phyloP scores from a whole-genome alignment of 75 land plant species.

The Picea glauca region DNA sequence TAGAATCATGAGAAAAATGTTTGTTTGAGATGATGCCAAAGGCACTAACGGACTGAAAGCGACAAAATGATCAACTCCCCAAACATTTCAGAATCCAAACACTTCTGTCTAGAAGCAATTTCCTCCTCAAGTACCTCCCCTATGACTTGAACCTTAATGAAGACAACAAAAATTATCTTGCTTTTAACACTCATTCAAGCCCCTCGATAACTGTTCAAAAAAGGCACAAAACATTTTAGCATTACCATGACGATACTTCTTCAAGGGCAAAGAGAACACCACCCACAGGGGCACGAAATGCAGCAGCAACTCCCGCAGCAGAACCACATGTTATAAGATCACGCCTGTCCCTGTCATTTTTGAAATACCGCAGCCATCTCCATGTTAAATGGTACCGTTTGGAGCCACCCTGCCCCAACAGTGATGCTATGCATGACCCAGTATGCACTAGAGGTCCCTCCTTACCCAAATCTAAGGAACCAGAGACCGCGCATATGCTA shows the following conservation, averaged over 20 bases:
- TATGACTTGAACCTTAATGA: not conserved
- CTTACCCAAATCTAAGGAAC: conserved; percentile 62
- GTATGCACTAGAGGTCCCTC: conserved; percentile 80
- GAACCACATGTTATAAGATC: conserved; percentile 76
- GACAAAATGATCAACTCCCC: not conserved
- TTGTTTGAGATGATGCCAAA: not conserved
- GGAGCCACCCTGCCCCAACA: conserved; percentile 76
- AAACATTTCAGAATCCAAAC: not conserved
- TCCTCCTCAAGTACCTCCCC: not conserved
- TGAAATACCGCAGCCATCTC: conserved; percentile 66
- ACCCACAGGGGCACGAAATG: conserved; percentile 81
- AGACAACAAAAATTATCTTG: not conserved
- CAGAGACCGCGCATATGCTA: conserved; percentile 58
- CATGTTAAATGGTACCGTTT: conserved; percentile 59
- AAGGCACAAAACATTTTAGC: not conserved
- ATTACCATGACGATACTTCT: conserved; percentile 73
- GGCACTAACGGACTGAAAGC: not conserved
- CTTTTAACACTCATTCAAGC: not conserved
- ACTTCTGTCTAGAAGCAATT: not conserved
- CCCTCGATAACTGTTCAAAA: not conserved
- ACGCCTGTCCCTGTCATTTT: conserved; percentile 69
- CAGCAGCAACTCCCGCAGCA: conserved; percentile 82
- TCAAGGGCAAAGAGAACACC: conserved; percentile 85
- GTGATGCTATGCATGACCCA: conserved; percentile 66
- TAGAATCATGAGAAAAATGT: not conserved